These are phyloP conservation scores for Nephelium lappaceum DNA, from an alignment of 345 rosid species.

Conservation along the genomic window DNA sequence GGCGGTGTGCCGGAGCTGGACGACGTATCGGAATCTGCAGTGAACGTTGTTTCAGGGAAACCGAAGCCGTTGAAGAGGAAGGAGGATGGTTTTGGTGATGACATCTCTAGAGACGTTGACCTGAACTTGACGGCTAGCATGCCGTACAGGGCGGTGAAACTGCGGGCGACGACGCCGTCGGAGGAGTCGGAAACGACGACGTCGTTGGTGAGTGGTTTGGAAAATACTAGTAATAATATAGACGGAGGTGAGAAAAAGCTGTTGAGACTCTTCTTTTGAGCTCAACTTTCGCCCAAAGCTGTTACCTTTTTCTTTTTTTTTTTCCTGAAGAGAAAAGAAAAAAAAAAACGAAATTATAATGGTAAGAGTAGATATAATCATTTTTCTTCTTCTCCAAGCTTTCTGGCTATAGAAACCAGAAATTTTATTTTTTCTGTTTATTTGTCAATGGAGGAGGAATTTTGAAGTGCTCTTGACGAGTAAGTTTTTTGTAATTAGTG, in stretches of 20 bases:
- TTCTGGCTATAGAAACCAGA: no score
- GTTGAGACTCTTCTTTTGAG: slow-evolving; percentile 39
- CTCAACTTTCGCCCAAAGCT: no score
- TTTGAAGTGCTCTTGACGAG: neutral
- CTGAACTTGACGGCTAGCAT: slow-evolving; percentile 27
- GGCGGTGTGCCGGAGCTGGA: slow-evolving; percentile 17
- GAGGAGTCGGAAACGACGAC: slow-evolving; percentile 55
- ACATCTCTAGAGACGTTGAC: slow-evolving; percentile 17
- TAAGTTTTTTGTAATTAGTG: no score
- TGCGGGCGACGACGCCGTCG: slow-evolving; percentile 41
- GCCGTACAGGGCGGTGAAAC: slow-evolving; percentile 22
- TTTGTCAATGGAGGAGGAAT: neutral
- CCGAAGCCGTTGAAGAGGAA: slow-evolving; percentile 22
- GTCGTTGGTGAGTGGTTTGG: slow-evolving; percentile 21
- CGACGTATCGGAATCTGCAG: slow-evolving; percentile 19
- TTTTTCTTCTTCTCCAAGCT: no score
- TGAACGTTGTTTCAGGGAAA: neutral
- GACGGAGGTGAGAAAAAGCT: slow-evolving; percentile 33
- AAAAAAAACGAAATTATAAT: no score
- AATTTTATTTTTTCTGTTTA: no score
- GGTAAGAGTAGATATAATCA: no score
- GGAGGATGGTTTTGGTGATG: slow-evolving; percentile 18
- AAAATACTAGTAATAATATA: neutral
- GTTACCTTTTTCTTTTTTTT: no score
- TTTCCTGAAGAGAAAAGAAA: no score